Evolutionary conservation across 2,329 filamentous ascomycete genomes (phyloP), one percentile per base, ranked within the genome.

Genomic region (Diaporthe vexans): DNA sequence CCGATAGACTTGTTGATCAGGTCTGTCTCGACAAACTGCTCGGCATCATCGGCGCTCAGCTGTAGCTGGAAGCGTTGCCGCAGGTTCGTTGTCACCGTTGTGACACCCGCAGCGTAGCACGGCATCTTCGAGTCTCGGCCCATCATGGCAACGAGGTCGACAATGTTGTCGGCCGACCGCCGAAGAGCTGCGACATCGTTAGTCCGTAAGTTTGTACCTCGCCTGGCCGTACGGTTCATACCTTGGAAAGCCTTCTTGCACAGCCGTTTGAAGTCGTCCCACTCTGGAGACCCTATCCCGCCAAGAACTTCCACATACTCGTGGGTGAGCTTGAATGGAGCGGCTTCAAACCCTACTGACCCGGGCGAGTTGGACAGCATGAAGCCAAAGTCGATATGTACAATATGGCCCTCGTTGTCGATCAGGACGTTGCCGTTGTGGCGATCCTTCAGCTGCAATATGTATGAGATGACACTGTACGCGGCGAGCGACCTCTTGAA

Each of bases 341-440:
- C 94, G 19, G 94, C 94, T 84, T 97, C 94, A 79, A 97, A 97
- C 3, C 94, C 94, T 80, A 97, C 94, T 11, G 92, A 93, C 0
- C 94, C 94, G 0, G 94, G 94, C 1, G 94, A 95, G 82, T 97
- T 97, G 61, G 93, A 95, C 46, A 97, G 87, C 93, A 97, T 96
- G 82, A 97, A 97, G 72, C 94, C 94, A 82, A 97, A 97, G 83
- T 97, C 94, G 76, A 97, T 97, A 81, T 97, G 94, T 75, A 97
- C 92, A 73, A 96, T 95, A 81, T 97, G 94, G 13, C 94, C 94
- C 81, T 94, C 92, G 79, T 94, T 95, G 82, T 96, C 94, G 79
- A 97, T 93, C 75, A 97, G 88, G 19, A 97, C 93, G 80, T 97
- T 97, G 72, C 94, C 94, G 80, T 97, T 97, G 82, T 97, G 94